Evolutionary conservation across 2,329 filamentous ascomycete genomes (phyloP), one percentile per base, ranked within the genome.

Genomic region (Parastagonospora nodorum): DNA sequence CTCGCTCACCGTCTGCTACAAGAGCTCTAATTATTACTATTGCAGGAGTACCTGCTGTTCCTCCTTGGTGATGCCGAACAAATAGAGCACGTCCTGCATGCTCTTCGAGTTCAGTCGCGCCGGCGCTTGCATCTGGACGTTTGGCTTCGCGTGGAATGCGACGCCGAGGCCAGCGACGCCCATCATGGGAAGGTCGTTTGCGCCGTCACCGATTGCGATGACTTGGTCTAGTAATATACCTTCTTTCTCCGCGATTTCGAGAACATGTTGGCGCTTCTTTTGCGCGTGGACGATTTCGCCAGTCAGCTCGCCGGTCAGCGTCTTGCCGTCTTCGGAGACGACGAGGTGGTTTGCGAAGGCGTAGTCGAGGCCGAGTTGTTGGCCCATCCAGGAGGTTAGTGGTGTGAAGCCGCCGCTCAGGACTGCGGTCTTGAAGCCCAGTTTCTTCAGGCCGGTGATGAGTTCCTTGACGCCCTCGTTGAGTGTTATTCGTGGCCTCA

Each of bases 351-450:
- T 99, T 35, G 94, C 94, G 70, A 88, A 85, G 0, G 90, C 92
- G 68, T 96, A 87, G 73, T 97, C 90, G 49, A 99, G 84, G 11
- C 90, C 90, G 24, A 99, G 78, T 66, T 90, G 81, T 35, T 80
- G 80, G 12, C 90, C 92, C 31, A 97, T 83, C 90, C 92, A 97
- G 50, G 85, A 82, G 0, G 94, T 95, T 57, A 97, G 77, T 0
- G 93, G 92, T 57, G 90, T 85, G 75, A 99, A 99, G 0, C 94
- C 94, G 38, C 94, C 94, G 30, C 91, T 96, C 29, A 97, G 77
- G 5, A 99, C 93, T 0, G 92, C 94, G 1, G 92, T 91, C 76
- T 90, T 93, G 74, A 89, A 88, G 7, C 93, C 93, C 5, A 96
- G 77, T 16, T 82, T 80, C 74, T 89, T 92, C 44, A 99, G 77